Evolutionary conservation across 179 eudicot genomes (phyloP).

Genomic region (Camellia oleifera): DNA sequence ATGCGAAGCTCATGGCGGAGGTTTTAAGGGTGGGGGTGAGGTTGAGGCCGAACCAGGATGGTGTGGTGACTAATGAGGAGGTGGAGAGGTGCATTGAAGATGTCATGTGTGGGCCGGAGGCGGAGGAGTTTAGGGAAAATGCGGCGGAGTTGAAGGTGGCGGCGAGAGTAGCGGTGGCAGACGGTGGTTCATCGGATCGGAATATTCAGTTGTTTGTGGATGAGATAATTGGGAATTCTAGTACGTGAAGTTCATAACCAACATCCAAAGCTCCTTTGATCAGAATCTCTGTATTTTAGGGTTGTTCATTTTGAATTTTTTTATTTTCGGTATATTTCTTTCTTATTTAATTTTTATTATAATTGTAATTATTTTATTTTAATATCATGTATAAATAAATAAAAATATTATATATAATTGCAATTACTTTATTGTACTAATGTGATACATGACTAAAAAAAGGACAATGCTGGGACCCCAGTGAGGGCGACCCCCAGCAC

Average conservation of each 20-base stretch:
- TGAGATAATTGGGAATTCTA: conserved; percentile 19
- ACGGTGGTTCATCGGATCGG: conserved; percentile 45
- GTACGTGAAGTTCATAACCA: background rate
- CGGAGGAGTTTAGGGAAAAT: conserved; percentile 33
- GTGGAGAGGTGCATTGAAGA: conserved; percentile 39
- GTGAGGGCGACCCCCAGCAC: too few relatives aligned
- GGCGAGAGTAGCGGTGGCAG: conserved; percentile 39
- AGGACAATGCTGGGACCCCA: too few relatives aligned
- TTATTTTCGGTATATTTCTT: too few relatives aligned
- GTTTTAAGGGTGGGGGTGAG: conserved; percentile 43
- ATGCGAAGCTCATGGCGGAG: conserved; percentile 52
- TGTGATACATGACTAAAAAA: too few relatives aligned
- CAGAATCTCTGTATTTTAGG: too few relatives aligned
- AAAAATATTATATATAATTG: too few relatives aligned
- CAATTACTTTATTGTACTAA: too few relatives aligned
- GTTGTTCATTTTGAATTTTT: too few relatives aligned
- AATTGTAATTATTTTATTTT: too few relatives aligned
- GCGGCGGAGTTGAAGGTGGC: conserved; percentile 33
- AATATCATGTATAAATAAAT: too few relatives aligned
- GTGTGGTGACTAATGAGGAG: conserved; percentile 25
- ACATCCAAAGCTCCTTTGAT: too few relatives aligned
- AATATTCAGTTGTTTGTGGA: conserved; percentile 40
- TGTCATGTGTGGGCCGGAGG: conserved; percentile 30
- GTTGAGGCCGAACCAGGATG: conserved; percentile 22
- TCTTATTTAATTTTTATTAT: too few relatives aligned